A percentile compares a stretch with the other conserved stretches of the same genome.
These are phyloP conservation scores for Ophiosphaerella korrae DNA, from an alignment of 2,329 filamentous ascomycete genomes.

Conservation along the genomic window DNA sequence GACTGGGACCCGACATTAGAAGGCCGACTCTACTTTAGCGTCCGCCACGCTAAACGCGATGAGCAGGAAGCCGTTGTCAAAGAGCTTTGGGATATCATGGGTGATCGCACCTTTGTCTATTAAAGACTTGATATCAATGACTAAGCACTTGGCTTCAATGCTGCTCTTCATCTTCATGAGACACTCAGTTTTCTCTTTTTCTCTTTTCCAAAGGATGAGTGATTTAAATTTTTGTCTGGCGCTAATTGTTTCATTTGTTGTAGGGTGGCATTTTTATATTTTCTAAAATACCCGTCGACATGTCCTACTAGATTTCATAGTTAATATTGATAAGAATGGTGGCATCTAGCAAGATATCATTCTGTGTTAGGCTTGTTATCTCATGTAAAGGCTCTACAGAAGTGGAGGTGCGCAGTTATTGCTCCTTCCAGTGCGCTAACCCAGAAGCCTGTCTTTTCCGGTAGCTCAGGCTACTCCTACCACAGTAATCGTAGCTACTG, in stretches of 20 bases:
- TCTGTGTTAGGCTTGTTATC: neutral
- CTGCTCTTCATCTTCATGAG: too few species aligned
- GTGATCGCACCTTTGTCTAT: constrained; percentile 38
- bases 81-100: constrained; percentile 46
- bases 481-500: too few species aligned
- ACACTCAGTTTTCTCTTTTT: too few species aligned
- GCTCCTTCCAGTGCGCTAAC: too few species aligned
- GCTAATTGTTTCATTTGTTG: neutral
- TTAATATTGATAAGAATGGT: too few species aligned
- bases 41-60: constrained; percentile 35
- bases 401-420: too few species aligned
- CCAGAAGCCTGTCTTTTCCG: too few species aligned
- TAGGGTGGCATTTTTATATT: neutral
- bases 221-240: neutral
- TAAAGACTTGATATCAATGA: neutral
- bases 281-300: neutral
- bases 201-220: too few species aligned
- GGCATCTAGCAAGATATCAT: neutral
- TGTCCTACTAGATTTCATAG: neutral
- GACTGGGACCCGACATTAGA: constrained; percentile 43
- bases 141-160: too few species aligned
- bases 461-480: too few species aligned
- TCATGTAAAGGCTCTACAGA: too few species aligned
- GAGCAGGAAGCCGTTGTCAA: constrained; percentile 41
- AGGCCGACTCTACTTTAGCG: constrained; percentile 42